Conservation (phyloP, 78 protist genomes). For the Tieghemostelium lacteum region DNA sequence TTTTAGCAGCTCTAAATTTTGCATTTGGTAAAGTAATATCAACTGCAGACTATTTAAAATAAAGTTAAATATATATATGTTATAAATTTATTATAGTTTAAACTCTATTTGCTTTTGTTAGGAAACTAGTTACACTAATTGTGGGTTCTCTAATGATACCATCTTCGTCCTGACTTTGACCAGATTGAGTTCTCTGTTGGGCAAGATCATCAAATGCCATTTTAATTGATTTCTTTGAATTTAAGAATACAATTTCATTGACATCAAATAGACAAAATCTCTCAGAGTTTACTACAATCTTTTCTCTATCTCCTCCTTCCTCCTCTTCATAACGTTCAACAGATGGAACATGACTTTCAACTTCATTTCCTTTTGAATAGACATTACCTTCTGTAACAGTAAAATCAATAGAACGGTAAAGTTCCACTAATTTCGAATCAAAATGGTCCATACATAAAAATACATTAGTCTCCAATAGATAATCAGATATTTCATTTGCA, state of each 20-base stretch:
- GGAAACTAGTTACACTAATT: too few relatives aligned
- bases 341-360: background rate
- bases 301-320: too few relatives aligned
- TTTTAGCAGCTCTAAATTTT: constrained; percentile 1
- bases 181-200: too few relatives aligned
- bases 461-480: background rate
- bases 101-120: too few relatives aligned
- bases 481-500: background rate
- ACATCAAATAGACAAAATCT: background rate
- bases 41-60: background rate
- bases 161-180: too few relatives aligned
- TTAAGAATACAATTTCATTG: too few relatives aligned
- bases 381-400: background rate
- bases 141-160: too few relatives aligned
- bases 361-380: background rate
- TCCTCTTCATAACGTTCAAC: too few relatives aligned
- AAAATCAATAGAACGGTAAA: background rate
- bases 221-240: too few relatives aligned
- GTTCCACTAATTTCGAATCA: background rate
- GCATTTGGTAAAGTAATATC: constrained; percentile 20
- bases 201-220: too few relatives aligned
- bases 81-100: too few relatives aligned
- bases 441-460: background rate
- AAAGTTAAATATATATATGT: too few relatives aligned
- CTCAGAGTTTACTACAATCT: background rate